phyloP scores from a whole-genome alignment of 768 basidiomycete species.

The Agaricus subrufescens region DNA sequence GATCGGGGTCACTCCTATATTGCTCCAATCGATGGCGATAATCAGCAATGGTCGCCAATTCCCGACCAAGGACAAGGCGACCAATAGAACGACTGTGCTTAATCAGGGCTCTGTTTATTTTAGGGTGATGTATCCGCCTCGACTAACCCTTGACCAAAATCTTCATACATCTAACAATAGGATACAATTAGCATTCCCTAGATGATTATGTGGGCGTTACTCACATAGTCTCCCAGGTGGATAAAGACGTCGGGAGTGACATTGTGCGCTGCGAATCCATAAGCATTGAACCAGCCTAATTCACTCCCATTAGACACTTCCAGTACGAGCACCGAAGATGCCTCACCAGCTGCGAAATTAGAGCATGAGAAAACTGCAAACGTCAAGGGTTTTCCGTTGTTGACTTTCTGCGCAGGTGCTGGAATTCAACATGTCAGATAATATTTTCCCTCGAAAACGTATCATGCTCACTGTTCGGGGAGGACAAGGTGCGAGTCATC shows the following conservation, averaged over 20 bases:
- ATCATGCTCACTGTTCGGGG: conserved; percentile 33
- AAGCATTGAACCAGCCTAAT: conserved; percentile 58
- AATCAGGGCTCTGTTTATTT: background rate
- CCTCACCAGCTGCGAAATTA: conserved; percentile 42
- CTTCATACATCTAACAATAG: conserved; percentile 41
- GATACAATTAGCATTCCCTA: background rate
- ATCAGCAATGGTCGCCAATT: conserved; percentile 52
- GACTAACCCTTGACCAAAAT: conserved; percentile 21
- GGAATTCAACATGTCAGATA: background rate
- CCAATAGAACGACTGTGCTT: conserved; percentile 38
- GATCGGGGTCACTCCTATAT: conserved; percentile 47
- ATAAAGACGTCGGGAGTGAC: conserved; percentile 49
- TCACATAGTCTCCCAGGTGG: conserved; percentile 58
- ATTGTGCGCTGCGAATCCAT: conserved; percentile 49
- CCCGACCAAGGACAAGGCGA: conserved; percentile 44
- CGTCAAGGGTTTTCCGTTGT: conserved; percentile 47
- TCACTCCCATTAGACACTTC: background rate
- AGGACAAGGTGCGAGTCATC: conserved; percentile 45
- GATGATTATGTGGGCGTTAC: conserved; percentile 10
- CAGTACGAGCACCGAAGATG: background rate
- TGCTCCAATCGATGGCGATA: conserved; percentile 48
- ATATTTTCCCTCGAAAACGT: background rate
- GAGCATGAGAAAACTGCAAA: conserved; percentile 61
- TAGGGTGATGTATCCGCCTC: background rate
- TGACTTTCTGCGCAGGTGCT: conserved; percentile 44